Base-by-base conservation (phyloP, 176 grass and related monocot species). In the Oryza brachyantha region DNA sequence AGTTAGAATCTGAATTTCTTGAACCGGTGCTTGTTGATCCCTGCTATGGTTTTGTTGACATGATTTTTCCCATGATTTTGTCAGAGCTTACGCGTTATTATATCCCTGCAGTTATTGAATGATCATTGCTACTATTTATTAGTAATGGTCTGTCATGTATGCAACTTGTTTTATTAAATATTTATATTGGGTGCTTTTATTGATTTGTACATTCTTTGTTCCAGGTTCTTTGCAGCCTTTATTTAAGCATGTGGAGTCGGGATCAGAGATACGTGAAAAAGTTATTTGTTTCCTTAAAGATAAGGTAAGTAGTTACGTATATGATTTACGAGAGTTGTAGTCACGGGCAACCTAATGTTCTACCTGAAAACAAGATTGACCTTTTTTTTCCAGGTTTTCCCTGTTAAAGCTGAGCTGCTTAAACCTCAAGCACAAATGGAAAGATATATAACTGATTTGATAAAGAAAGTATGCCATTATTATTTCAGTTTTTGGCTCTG, bases 341-440 rank as follows among this genome's bases (percentile, higher is more conserved):
- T 60, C 25, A 29, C 59, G 43, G 46, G 66, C 29, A 37, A 62
- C 62, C 71, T 48, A 60, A 5, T 66, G 29, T 73, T 68, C 50
- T 68, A 43, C 38, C 32, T 48, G 29, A 81, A 14, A 60, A 31
- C 37, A 67, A 52, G 5, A 72, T n/a, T n/a, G n/a, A 58, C 67
- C 76, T 71, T 1, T 27, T 83, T 72, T 63, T 45, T 24, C 29
- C 70, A 99, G 96, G 96, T 99, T 62, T 99, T 99, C 77, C 92
- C 96, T 82, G 72, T 96, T 73, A 99, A 99, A 91, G 68, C 86
- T 60, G 96, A 99, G 86, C 81, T 99, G 61, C 60, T 99, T 52
- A 99, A 88, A 75, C 92, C 96, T 52, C 90, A 93, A 84, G 90
- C 70, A 29, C 90, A 99, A 84, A 99, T 99, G 96, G 96, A 99